phyloP scores from a whole-genome alignment of 495 filamentous ascomycete species.

The Hypoxylon intermedium region DNA sequence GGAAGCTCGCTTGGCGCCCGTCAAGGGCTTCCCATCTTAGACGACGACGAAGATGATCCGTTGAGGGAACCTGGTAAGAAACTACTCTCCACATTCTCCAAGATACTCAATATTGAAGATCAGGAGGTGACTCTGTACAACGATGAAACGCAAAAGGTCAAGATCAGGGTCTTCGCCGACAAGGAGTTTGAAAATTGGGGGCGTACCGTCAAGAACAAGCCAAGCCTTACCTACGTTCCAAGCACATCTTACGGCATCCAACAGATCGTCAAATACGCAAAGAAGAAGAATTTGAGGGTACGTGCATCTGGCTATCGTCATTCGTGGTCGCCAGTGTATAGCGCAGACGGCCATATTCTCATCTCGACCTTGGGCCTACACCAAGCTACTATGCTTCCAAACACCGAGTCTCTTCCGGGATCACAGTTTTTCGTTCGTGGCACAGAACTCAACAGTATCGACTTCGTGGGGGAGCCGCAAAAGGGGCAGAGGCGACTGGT shows the following conservation, averaged over 20 bases:
- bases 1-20: conserved; percentile 15
- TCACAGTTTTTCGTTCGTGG: conserved; percentile 31
- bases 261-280: conserved; percentile 52
- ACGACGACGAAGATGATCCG: background rate
- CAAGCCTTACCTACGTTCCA: conserved; percentile 55
- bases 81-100: background rate
- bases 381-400: conserved; percentile 49
- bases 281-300: conserved; percentile 46
- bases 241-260: conserved; percentile 55
- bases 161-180: conserved; percentile 28
- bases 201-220: conserved; percentile 52
- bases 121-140: conserved; percentile 13
- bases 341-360: conserved; percentile 55
- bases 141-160: conserved; percentile 5
- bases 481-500: conserved; percentile 43
- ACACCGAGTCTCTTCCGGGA: conserved; percentile 45
- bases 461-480: conserved; percentile 31
- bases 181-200: conserved; percentile 60
- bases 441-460: conserved; percentile 51
- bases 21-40: conserved; percentile 12
- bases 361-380: conserved; percentile 57
- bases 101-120: background rate
- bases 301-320: conserved; percentile 59
- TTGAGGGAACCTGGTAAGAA: background rate
- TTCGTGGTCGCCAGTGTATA: conserved; percentile 55